Base-by-base conservation (phyloP, 441 rosid genomes). In the Raphanus hybrid region DNA sequence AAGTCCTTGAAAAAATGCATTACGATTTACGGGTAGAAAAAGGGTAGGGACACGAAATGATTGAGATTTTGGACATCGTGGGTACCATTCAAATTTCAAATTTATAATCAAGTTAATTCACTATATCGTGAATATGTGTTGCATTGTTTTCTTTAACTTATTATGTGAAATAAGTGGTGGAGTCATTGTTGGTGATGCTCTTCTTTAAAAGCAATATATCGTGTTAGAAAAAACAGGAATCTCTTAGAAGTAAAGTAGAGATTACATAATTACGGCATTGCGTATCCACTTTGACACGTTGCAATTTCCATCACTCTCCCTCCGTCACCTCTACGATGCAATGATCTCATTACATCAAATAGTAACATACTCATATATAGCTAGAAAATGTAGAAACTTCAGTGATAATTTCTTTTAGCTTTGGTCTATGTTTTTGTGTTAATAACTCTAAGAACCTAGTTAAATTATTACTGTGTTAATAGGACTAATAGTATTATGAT, bases 221-320 rank as follows among this genome's bases (percentile, higher is more conserved):
- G 73, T 48, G 82, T 74, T 75, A 80, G 73, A 79, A 75, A 75
- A 75, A 43, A 58, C 70, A 75, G 65, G 69, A 34, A 65, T 80
- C 5, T 80, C 82, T 80, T 80, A 37, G 43, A 70, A 75, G 82
- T 70, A 80, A 80, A 80, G 82, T 80, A 65, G 82, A 75, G 70
- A 70, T 48, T 8, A 60, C 76, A 80, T 80, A 60, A 80, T 75
- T 75, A 80, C 76, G 70, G 76, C 76, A 65, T 75, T 80, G 73
- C 73, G 71, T 74, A 70, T 79, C 79, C 79, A 58, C 72, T 63
- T 8, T 74, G 72, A 79, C 79, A 79, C 82, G 82, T 79, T 27
- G 37, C 52, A 4, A 41, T 65, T 67, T 27, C 74, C 39, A 72
- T 68, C 67, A 20, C 57, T 20, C 41, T 45, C 62, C 34, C 54